Conservation (phyloP, 768 basidiomycete genomes). For the Suillus variegatus region DNA sequence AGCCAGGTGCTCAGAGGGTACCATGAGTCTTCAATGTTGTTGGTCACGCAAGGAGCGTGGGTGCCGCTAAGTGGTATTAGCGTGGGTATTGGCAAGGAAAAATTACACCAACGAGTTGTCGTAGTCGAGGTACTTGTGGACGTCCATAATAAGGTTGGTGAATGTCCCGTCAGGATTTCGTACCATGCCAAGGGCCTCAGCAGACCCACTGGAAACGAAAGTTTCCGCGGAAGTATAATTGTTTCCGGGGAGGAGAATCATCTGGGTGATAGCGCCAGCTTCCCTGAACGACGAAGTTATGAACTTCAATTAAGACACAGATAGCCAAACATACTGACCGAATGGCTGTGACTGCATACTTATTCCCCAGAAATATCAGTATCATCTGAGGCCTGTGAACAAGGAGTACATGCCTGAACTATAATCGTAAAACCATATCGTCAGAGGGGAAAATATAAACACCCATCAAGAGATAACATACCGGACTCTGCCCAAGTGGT, state of each 20-base stretch:
- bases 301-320: background rate
- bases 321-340: conserved; percentile 46
- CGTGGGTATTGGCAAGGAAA: conserved; percentile 1
- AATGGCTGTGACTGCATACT: conserved; percentile 63
- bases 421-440: background rate
- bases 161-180: conserved; percentile 48
- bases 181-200: conserved; percentile 46
- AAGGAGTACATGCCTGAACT: background rate
- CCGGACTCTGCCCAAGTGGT: conserved; percentile 45
- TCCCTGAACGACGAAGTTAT: background rate
- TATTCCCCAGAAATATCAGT: conserved; percentile 31
- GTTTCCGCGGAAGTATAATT: conserved; percentile 54
- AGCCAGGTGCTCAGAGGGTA: conserved; percentile 50
- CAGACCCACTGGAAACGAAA: conserved; percentile 53
- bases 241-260: conserved; percentile 60
- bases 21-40: conserved; percentile 53
- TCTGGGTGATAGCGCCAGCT: conserved; percentile 50
- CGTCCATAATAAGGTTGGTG: conserved; percentile 55
- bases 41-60: conserved; percentile 49
- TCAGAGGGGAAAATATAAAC: background rate
- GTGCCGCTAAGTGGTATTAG: conserved; percentile 35
- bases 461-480: background rate
- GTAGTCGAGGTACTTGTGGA: conserved; percentile 62
- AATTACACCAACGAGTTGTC: conserved; percentile 47
- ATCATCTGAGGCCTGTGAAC: background rate